Evolutionary conservation across 768 basidiomycete species (phyloP).

Genomic region (Mrakia blollopis): DNA sequence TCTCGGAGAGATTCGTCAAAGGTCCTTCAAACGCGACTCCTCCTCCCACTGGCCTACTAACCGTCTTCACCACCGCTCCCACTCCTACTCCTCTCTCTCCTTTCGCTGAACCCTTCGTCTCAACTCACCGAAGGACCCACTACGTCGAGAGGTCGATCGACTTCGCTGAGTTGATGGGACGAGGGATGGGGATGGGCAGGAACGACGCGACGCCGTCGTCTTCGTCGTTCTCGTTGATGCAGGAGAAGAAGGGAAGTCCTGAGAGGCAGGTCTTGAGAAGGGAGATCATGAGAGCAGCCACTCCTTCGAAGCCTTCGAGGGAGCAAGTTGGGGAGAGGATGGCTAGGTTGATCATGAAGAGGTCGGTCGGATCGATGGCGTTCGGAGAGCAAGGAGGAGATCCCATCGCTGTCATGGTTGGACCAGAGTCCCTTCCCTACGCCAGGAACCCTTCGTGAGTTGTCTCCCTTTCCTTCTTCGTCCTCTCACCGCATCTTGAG

Average conservation of each 20-base stretch:
- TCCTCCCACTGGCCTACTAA: not conserved
- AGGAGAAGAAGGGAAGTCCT: not conserved
- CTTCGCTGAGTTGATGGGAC: not conserved
- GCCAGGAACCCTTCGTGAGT: constrained; percentile 31
- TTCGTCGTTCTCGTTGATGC: not conserved
- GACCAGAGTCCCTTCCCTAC: constrained; percentile 32
- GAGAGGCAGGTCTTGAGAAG: not conserved
- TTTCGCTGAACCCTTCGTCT: constrained; percentile 20
- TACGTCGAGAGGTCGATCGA: not conserved
- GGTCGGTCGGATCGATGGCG: not conserved
- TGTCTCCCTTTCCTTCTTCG: not conserved
- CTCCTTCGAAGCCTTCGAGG: not conserved
- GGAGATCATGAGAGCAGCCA: constrained; percentile 1
- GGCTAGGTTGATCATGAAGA: constrained; percentile 11
- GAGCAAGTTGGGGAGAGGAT: constrained; percentile 1
- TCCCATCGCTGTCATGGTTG: constrained; percentile 26
- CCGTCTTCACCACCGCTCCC: not conserved
- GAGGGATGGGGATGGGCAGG: not conserved
- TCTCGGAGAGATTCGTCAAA: constrained; percentile 28
- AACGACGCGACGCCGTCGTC: not conserved
- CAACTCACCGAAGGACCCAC: no score
- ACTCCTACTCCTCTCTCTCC: constrained; percentile 24
- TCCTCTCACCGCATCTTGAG: not conserved
- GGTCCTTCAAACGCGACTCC: not conserved
- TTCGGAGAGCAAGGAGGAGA: not conserved